Percentiles rank a stretch among this genome's conserved stretches.
Evolutionary conservation across 176 grass and related monocot genomes (phyloP).

Genomic region (Pontederia crassipes): DNA sequence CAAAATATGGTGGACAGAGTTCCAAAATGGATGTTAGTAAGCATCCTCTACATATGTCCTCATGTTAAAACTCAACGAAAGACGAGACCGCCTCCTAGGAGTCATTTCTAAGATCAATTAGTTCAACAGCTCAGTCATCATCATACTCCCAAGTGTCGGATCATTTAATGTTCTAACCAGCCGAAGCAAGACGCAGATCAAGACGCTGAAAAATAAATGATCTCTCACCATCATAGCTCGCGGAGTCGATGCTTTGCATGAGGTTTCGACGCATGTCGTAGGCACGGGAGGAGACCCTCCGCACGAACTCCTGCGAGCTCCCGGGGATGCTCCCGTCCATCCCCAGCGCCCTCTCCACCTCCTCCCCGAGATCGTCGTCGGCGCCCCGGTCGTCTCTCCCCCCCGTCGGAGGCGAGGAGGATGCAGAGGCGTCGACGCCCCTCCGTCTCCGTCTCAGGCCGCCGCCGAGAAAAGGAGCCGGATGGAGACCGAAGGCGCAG

Average conservation of each 20-base stretch:
- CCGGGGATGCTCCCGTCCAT: constrained; percentile 78
- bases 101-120: too few species aligned
- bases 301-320: constrained; percentile 80
- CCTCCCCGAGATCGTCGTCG: constrained; percentile 18
- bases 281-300: constrained; percentile 78
- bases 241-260: constrained; percentile 71
- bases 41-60: too few species aligned
- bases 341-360: constrained; percentile 86
- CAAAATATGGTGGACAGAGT: too few species aligned
- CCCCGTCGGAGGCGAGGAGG: constrained; percentile 17
- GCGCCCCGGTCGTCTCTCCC: background rate
- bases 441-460: constrained; percentile 5
- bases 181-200: background rate
- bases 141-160: background rate
- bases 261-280: constrained; percentile 88
- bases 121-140: too few species aligned
- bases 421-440: background rate
- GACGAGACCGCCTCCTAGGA: too few species aligned
- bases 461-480: constrained; percentile 6
- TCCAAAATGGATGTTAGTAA: too few species aligned
- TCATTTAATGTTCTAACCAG: background rate
- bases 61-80: too few species aligned
- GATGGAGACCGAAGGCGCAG: background rate
- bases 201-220: background rate
- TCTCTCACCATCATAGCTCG: constrained; percentile 63